A percentile compares a stretch with the other conserved stretches of the same genome.
phyloP scores from a whole-genome alignment of 208 protist genomes.

The Acanthamoeba royreba region DNA sequence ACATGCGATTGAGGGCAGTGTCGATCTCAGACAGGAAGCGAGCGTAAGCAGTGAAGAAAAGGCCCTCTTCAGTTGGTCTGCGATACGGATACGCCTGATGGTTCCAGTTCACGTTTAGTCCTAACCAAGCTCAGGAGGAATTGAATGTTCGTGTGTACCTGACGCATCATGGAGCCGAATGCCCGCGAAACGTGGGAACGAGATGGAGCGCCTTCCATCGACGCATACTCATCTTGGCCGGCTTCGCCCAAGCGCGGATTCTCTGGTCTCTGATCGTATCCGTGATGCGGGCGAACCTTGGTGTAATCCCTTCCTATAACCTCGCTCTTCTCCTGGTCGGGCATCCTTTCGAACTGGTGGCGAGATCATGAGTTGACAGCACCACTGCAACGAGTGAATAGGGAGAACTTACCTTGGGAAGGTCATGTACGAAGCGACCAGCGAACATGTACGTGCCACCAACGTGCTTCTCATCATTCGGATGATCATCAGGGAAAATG shows the following conservation, averaged over 20 bases:
- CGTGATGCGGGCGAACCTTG: neutral
- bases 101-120: neutral
- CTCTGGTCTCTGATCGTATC: neutral
- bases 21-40: constrained; percentile 31
- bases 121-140: too few species aligned
- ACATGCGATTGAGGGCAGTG: constrained; percentile 24
- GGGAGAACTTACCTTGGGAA: neutral
- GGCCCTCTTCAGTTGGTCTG: neutral
- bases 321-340: neutral
- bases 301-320: constrained; percentile 22
- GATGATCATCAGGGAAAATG: constrained; percentile 22
- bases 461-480: neutral
- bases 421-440: constrained; percentile 36
- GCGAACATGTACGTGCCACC: constrained; percentile 45
- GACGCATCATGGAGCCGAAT: neutral
- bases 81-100: neutral
- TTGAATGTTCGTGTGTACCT: neutral
- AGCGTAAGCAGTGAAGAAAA: constrained; percentile 16
- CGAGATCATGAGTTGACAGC: neutral
- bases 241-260: neutral
- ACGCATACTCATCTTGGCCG: neutral
- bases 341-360: neutral
- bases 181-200: neutral
- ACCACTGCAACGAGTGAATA: neutral
- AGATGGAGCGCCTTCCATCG: neutral